Base-by-base conservation (phyloP, 2,329 filamentous ascomycete genomes). In the Epichloe bromicola region DNA sequence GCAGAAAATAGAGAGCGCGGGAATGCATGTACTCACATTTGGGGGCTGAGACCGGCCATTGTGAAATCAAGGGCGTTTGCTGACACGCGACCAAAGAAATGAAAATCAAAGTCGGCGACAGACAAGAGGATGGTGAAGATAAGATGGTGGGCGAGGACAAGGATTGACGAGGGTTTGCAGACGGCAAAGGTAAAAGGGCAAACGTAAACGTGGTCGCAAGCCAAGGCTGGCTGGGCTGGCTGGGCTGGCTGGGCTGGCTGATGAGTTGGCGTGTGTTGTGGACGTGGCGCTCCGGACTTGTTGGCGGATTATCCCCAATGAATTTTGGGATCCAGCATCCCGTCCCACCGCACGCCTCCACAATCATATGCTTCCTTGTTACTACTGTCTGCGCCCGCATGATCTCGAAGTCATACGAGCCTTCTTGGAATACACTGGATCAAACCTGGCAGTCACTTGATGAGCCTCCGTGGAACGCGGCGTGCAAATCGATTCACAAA, bases 31-130 rank as follows among this genome's bases (percentile, higher is more conserved):
- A 56, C 78, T 64, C 73, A 84, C 81, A 84, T 73, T 68, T 84
- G 81, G 61, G 81, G 75, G 62, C 73, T 80, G 61, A 85, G 69
- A 54, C 69, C 69, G 61, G 69, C 79, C 80, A 83, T 84, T 67
- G 69, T 80, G 66, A 37, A 51, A 4, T 38, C 14, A 11, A 12
- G 26, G 39, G n/a, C 17, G 39, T n/a, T 51, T 37, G 20, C 19
- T 33, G 39, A 38, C 33, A 38, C 30, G 39, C 40, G 51, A 48
- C 39, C 33, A 52, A 44, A 48, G 38, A 17, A 20, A 42, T 45
- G 40, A 10, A 41, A 43, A 10, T 3, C 8, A 52, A 52, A 52
- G 43, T 47, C 44, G 36, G 26, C 36, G 39, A 42, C n/a, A 40
- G 20, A 15, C 6, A 34, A 34, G 40, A 41, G n/a, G 39, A 23